Conservation (phyloP, 208 protist species). For the Trypanosoma boissoni region DNA sequence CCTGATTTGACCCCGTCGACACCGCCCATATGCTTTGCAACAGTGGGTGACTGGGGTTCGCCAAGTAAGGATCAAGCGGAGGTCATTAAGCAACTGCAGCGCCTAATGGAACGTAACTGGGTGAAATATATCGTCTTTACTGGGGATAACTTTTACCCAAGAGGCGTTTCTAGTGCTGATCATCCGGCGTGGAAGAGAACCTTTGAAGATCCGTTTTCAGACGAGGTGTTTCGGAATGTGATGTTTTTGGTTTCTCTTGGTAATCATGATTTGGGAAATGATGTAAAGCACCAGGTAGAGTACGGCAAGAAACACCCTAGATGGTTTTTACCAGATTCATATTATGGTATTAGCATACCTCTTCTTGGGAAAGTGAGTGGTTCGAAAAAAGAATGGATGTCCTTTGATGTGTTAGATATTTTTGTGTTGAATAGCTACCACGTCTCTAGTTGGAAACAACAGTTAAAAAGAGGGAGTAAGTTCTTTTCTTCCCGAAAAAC, state of each 20-base stretch:
- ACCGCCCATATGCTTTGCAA: slow-evolving; percentile 21
- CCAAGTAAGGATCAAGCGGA: background rate
- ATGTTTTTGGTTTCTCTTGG: slow-evolving; percentile 23
- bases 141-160: slow-evolving; percentile 29
- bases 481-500: slow-evolving; percentile 9
- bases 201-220: slow-evolving; percentile 23
- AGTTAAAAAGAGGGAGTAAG: background rate
- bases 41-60: slow-evolving; percentile 22
- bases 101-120: slow-evolving; percentile 2
- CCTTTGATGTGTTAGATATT: slow-evolving; percentile 15
- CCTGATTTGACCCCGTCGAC: background rate
- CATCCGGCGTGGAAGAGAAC: background rate
- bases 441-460: background rate
- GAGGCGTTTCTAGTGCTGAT: background rate
- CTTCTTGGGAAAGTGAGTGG: background rate
- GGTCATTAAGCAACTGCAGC: slow-evolving; percentile 12
- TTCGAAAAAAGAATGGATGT: background rate
- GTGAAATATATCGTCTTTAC: slow-evolving; percentile 26
- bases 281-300: slow-evolving; percentile 1
- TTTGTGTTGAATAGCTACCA: slow-evolving; percentile 23
- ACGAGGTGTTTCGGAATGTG: slow-evolving; percentile 1
- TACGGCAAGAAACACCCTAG: slow-evolving; percentile 9
- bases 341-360: slow-evolving; percentile 18
- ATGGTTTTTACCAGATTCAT: slow-evolving; percentile 19
- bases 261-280: slow-evolving; percentile 18